Base-by-base conservation (phyloP, 305 asterid genomes). In the Fraxinus paxiana region DNA sequence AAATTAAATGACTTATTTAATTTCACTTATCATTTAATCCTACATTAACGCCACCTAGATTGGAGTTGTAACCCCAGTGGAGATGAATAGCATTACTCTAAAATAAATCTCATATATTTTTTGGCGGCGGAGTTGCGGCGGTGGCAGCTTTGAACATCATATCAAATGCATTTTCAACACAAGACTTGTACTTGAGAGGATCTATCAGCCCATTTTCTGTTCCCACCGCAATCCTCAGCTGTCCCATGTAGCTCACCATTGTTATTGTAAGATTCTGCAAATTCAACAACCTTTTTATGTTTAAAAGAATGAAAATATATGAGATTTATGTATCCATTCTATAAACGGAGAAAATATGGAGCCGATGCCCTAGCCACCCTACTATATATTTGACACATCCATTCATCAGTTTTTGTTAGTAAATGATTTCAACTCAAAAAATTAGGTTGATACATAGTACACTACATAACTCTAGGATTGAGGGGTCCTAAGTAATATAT, bases 211-310 rank as follows among this genome's bases (percentile, higher is more conserved):
- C 93, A 5, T 89, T 91, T 79, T 92, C 97, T 20, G 90, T 82
- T 41, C 90, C 97, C 35, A 93, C 41, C 1, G 92, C 90, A 10
- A 93, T 37, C 84, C 94, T 87, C 73, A 93, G 84, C n/a, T 67
- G 28, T 43, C 91, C 97, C 89, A 87, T 82, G 79, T 93, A 93
- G 83, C 97, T 93, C 86, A 88, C 71, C 87, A 90, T 89, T 51
- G 92, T 87, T 84, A 92, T 84, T 0, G 92, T 84, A 15, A 84
- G 87, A 84, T 85, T 90, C 97, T 93, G 92, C 86, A 82, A 28
- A 82, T 15, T 20, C 41, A 77, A 73, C 51, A 67, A 41, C 31
- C 13, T 15, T 63, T 4, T 18, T 34, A 13, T 3, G 6, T 77
- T 5, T 12, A 65, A 24, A 35, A 2, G 24, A 2, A 0, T 59